Evolutionary conservation across 352 stramenopile genomes (phyloP).

Genomic region (Thalassiosira hispida): DNA sequence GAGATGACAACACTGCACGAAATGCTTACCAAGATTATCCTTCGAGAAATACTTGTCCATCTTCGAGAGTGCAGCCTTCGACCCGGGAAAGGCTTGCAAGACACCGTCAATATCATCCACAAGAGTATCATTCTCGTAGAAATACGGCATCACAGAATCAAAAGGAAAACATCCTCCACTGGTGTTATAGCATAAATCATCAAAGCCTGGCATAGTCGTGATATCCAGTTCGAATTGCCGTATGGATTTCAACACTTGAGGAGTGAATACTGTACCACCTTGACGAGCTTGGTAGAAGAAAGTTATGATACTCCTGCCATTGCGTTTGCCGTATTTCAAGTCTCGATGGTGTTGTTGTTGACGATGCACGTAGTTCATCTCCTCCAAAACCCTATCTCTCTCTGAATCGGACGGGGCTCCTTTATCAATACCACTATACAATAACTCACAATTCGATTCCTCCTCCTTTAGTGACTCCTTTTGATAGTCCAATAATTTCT

Average conservation of each 20-base stretch:
- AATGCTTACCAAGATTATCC: conserved; percentile 17
- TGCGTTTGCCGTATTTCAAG: conserved; percentile 4
- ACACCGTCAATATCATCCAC: conserved; percentile 34
- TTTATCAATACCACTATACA: conserved; percentile 9
- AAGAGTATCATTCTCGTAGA: conserved; percentile 20
- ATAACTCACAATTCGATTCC: conserved; percentile 17
- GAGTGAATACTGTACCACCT: conserved; percentile 33
- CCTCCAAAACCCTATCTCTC: not conserved
- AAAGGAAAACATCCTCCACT: conserved; percentile 24
- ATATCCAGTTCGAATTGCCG: conserved; percentile 23
- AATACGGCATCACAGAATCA: conserved; percentile 30
- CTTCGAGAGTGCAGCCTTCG: conserved; percentile 19
- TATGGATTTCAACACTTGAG: conserved; percentile 23
- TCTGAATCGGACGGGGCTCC: not conserved
- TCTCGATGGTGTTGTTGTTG: not conserved
- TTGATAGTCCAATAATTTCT: conserved; percentile 12
- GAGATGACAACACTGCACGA: too few relatives aligned
- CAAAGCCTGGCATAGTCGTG: conserved; percentile 16
- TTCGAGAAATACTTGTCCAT: conserved; percentile 41
- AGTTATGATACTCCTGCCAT: conserved; percentile 15
- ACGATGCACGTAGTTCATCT: not conserved
- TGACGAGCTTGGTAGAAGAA: conserved; percentile 46
- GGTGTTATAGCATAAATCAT: conserved; percentile 14
- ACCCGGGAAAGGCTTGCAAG: conserved; percentile 12
- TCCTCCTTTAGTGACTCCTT: conserved; percentile 12